phyloP scores from a whole-genome alignment of 2,329 filamentous ascomycete species.

The Hypoxylon sp. region DNA sequence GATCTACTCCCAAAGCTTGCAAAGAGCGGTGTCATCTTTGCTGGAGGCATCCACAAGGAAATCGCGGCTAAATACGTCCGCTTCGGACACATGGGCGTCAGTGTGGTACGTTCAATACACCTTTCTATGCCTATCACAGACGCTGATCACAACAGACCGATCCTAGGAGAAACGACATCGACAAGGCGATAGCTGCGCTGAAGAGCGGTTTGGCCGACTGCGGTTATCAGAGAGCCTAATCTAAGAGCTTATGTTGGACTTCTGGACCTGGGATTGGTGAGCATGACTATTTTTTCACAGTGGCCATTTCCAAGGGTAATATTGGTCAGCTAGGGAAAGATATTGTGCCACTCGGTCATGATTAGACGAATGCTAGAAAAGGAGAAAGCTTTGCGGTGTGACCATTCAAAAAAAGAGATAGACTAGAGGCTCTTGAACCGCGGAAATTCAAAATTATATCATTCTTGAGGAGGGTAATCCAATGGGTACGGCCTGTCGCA shows the following conservation, averaged over 20 bases:
- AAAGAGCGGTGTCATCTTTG: conserved; percentile 92
- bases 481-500: conserved; percentile 17
- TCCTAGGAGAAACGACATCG: conserved; percentile 81
- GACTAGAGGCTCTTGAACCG: conserved; percentile 26
- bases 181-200: conserved; percentile 83
- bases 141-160: conserved; percentile 68
- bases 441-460: conserved; percentile 20
- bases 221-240: conserved; percentile 69
- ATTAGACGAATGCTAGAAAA: conserved; percentile 7
- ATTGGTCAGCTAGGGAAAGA: conserved; percentile 8
- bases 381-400: conserved; percentile 19
- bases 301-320: conserved; percentile 6
- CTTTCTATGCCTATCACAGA: conserved; percentile 8
- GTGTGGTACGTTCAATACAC: conserved; percentile 69
- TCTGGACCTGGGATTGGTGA: not conserved
- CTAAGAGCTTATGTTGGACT: conserved; percentile 1
- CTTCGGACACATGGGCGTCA: conserved; percentile 98
- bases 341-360: not conserved
- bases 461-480: conserved; percentile 2
- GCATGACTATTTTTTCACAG: not conserved
- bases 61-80: conserved; percentile 94
- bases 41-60: conserved; percentile 95
- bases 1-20: conserved; percentile 87
- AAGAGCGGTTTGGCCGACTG: conserved; percentile 80
- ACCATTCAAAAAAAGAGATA: conserved; percentile 26